Conservation (phyloP, 345 rosid species). For the Raphanus raphanistrum region DNA sequence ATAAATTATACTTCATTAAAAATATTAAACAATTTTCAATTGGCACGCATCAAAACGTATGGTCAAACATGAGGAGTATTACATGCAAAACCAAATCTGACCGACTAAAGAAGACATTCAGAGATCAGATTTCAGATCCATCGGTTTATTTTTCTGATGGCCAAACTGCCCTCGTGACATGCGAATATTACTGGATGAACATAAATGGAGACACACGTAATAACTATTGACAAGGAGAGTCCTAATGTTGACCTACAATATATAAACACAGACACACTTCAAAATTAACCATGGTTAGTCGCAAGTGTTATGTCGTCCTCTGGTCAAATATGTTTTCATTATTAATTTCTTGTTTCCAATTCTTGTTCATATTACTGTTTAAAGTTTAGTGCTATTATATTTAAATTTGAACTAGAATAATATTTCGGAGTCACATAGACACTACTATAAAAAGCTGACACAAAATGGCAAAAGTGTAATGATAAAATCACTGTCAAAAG, state of each 20-base stretch:
- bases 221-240: constrained; percentile 44
- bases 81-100: constrained; percentile 22
- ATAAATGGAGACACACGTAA: constrained; percentile 42
- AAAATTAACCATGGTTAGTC: constrained; percentile 32
- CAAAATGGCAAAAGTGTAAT: background rate
- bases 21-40: background rate
- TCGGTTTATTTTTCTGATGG: background rate
- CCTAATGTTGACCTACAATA: constrained; percentile 47
- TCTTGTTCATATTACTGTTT: background rate
- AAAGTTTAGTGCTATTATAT: background rate
- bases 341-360: background rate
- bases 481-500: background rate
- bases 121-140: constrained; percentile 27
- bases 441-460: background rate
- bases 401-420: background rate
- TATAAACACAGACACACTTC: constrained; percentile 33
- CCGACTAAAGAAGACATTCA: constrained; percentile 7
- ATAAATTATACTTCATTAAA: background rate
- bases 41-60: constrained; percentile 1
- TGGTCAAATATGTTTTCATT: constrained; percentile 34
- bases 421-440: background rate
- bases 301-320: constrained; percentile 34
- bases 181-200: constrained; percentile 20
- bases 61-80: constrained; percentile 16
- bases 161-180: constrained; percentile 14